Conservation (phyloP, 2,329 filamentous ascomycete species). For the Onygenales sp. region DNA sequence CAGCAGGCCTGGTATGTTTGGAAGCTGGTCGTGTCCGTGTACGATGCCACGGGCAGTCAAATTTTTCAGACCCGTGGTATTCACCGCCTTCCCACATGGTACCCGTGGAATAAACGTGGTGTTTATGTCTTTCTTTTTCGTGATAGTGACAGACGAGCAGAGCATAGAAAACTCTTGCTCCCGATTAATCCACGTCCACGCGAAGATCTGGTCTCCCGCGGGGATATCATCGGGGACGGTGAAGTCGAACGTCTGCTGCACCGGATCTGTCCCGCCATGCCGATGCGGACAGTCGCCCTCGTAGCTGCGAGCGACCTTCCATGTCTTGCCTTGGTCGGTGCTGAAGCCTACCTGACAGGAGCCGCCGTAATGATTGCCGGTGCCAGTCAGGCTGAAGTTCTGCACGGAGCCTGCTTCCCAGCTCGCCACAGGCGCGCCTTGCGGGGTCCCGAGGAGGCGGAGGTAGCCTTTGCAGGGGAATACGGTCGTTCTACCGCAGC, state of each 20-base stretch:
- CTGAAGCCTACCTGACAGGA: conserved; percentile 40
- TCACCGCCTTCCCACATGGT: background rate
- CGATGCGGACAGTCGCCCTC: conserved; percentile 40
- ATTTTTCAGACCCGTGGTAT: background rate
- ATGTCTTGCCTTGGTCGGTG: conserved; percentile 33
- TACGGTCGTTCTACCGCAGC: conserved; percentile 29
- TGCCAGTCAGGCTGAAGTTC: conserved; percentile 25
- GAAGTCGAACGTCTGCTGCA: conserved; percentile 37
- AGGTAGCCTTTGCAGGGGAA: conserved; percentile 37
- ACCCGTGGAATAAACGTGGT: too few species aligned
- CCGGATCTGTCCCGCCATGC: conserved; percentile 25
- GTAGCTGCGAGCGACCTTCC: conserved; percentile 36
- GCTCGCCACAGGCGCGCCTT: conserved; percentile 32
- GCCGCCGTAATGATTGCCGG: conserved; percentile 38
- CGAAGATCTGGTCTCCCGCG: conserved; percentile 33
- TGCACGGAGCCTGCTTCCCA: conserved; percentile 35
- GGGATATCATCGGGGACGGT: conserved; percentile 35
- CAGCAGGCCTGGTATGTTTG: too few species aligned
- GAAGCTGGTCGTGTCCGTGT: too few species aligned
- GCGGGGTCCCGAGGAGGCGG: conserved; percentile 33
- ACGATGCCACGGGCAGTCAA: too few species aligned
- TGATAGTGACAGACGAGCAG: conserved; percentile 37
- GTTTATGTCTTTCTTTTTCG: background rate
- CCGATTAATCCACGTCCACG: conserved; percentile 40
- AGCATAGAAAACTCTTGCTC: conserved; percentile 39